A percentile compares a stretch with the other conserved stretches of the same genome.
phyloP scores from a whole-genome alignment of 345 rosid species.

The Hibiscus mutabilis region DNA sequence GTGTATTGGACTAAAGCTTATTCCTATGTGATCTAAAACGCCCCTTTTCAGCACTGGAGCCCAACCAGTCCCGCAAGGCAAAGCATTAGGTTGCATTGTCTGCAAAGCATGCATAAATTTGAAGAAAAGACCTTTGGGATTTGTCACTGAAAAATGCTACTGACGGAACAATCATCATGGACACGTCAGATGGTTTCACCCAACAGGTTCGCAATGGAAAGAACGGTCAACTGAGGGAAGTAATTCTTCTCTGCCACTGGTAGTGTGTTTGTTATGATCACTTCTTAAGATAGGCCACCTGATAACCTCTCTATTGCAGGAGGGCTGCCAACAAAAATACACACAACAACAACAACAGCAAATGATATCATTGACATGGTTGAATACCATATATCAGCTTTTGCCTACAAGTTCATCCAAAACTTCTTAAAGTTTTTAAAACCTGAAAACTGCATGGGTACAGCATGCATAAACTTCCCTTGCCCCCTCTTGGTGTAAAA shows the following conservation, averaged over 20 bases:
- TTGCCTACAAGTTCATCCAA: neutral
- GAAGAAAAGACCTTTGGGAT: neutral
- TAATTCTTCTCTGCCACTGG: constrained; percentile 65
- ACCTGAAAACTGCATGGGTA: constrained; percentile 98
- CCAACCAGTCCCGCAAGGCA: no score
- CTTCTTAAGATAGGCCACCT: constrained; percentile 71
- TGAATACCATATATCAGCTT: neutral
- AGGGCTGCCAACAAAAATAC: constrained; percentile 32
- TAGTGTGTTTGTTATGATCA: constrained; percentile 67
- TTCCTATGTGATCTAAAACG: neutral
- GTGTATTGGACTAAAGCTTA: neutral
- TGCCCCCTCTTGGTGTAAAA: constrained; percentile 94
- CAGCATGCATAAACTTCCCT: constrained; percentile 95
- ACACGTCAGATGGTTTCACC: constrained; percentile 90
- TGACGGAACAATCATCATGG: constrained; percentile 78
- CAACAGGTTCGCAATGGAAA: constrained; percentile 70
- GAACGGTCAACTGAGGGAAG: constrained; percentile 68
- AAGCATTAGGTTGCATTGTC: no score
- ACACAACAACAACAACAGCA: neutral
- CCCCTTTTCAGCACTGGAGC: neutral
- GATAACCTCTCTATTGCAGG: constrained; percentile 81
- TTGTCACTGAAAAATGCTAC: constrained; percentile 51
- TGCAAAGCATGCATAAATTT: neutral
- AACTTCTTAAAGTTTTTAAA: neutral
- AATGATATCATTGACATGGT: neutral